phyloP scores from a whole-genome alignment of 257 asterid species.

The Henckelia pumila region DNA sequence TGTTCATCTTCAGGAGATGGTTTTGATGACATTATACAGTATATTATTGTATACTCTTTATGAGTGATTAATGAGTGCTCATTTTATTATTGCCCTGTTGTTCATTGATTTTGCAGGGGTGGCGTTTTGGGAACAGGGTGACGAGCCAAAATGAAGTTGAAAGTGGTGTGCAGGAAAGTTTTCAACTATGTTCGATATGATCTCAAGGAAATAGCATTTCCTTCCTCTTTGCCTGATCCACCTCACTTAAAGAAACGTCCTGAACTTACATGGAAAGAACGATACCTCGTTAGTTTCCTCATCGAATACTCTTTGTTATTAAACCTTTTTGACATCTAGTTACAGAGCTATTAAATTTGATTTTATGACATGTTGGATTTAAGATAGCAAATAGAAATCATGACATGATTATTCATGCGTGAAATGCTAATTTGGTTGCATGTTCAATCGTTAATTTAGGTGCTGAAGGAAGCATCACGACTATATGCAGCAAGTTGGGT shows the following conservation, averaged over 20 bases:
- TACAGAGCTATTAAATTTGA: not conserved
- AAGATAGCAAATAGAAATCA: not conserved
- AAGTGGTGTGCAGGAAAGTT: conserved; percentile 58
- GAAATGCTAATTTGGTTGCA: conserved; percentile 9
- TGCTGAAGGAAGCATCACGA: conserved; percentile 78
- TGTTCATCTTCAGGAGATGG: not conserved
- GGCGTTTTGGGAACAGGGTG: not conserved
- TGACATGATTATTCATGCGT: not conserved
- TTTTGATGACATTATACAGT: not conserved
- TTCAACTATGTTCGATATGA: conserved; percentile 71
- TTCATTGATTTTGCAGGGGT: conserved; percentile 17
- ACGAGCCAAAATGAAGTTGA: conserved; percentile 54
- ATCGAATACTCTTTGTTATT: not conserved
- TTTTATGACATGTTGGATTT: not conserved
- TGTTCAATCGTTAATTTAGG: conserved; percentile 35
- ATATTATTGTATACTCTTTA: not conserved
- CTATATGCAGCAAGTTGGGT: conserved; percentile 90
- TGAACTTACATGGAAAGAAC: conserved; percentile 65
- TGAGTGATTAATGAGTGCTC: not conserved
- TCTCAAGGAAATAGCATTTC: conserved; percentile 86
- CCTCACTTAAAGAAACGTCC: conserved; percentile 65
- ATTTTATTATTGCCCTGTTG: not conserved
- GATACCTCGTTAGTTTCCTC: conserved; percentile 54
- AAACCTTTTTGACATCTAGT: not conserved
- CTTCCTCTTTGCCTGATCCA: conserved; percentile 90